phyloP scores from a whole-genome alignment of 257 asterid species.

The Coffea eugenioides region DNA sequence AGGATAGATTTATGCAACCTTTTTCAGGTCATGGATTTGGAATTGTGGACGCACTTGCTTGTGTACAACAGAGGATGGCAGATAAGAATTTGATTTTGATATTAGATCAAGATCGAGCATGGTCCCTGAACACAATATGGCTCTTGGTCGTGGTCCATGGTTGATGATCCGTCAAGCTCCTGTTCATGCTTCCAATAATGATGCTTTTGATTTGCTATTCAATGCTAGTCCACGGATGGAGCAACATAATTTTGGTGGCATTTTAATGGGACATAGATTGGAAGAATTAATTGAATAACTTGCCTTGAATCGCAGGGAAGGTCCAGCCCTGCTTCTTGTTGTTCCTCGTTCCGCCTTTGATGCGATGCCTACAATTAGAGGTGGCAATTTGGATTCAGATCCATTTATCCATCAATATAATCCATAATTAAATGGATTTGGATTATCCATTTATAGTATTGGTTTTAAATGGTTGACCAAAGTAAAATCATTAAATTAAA shows the following conservation, averaged over 20 bases:
- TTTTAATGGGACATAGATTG: slow-evolving; percentile 43
- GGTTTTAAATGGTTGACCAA: too few relatives aligned
- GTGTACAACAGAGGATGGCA: slow-evolving; percentile 74
- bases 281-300: slow-evolving; percentile 41
- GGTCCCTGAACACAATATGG: slow-evolving; percentile 37
- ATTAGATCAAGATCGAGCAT: slow-evolving; percentile 55
- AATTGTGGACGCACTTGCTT: slow-evolving; percentile 69
- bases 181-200: slow-evolving; percentile 20
- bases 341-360: slow-evolving; percentile 50
- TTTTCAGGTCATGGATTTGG: slow-evolving; percentile 41
- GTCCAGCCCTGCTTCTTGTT: slow-evolving; percentile 33
- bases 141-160: slow-evolving; percentile 50
- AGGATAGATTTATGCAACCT: slow-evolving; percentile 31
- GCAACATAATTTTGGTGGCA: slow-evolving; percentile 35
- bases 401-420: background rate
- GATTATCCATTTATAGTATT: too few relatives aligned
- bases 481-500: too few relatives aligned
- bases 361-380: slow-evolving; percentile 43
- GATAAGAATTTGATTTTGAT: slow-evolving; percentile 70
- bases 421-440: slow-evolving; percentile 3
- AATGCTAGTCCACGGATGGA: slow-evolving; percentile 34
- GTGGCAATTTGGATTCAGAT: background rate
- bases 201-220: slow-evolving; percentile 34
- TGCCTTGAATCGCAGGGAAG: slow-evolving; percentile 34
- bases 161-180: slow-evolving; percentile 47